Conservation (phyloP, 441 rosid genomes). For the Gossypium lobatum region DNA sequence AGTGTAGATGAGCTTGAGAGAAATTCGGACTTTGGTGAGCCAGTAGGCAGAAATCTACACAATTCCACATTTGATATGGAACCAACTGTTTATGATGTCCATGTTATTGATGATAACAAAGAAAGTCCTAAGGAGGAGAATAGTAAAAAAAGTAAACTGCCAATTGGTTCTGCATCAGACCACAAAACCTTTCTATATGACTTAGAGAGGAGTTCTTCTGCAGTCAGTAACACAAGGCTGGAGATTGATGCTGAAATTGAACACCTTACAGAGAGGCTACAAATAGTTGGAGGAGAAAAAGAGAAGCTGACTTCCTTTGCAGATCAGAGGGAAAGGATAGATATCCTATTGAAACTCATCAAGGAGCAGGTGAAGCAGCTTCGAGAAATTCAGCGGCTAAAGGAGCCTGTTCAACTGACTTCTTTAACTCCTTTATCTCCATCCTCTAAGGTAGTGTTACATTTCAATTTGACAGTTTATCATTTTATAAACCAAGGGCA, state of each 20-base stretch:
- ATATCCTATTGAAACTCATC: constrained; percentile 18
- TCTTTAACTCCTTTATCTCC: constrained; percentile 26
- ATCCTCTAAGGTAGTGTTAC: constrained; percentile 33
- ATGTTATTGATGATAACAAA: constrained; percentile 41
- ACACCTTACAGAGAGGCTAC: constrained; percentile 30
- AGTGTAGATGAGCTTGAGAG: constrained; percentile 23
- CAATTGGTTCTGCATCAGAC: constrained; percentile 10
- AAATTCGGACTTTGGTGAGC: constrained; percentile 21
- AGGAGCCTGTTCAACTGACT: constrained; percentile 25
- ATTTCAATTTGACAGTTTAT: background rate
- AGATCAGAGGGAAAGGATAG: constrained; percentile 24
- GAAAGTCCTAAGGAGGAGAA: constrained; percentile 16
- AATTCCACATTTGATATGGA: constrained; percentile 28
- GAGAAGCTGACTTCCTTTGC: constrained; percentile 20
- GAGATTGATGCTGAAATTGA: constrained; percentile 32
- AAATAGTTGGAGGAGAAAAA: constrained; percentile 26
- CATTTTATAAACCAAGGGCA: background rate
- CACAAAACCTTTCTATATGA: constrained; percentile 12
- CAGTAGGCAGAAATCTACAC: constrained; percentile 9
- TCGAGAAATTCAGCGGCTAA: constrained; percentile 27
- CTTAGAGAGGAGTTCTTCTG: constrained; percentile 14
- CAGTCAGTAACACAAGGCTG: constrained; percentile 15
- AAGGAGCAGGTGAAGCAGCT: constrained; percentile 30
- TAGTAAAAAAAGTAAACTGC: constrained; percentile 17
- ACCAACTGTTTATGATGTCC: constrained; percentile 50